Evolutionary conservation across 2,329 filamentous ascomycete genomes (phyloP).

Genomic region (Pseudogymnoascus sp.): DNA sequence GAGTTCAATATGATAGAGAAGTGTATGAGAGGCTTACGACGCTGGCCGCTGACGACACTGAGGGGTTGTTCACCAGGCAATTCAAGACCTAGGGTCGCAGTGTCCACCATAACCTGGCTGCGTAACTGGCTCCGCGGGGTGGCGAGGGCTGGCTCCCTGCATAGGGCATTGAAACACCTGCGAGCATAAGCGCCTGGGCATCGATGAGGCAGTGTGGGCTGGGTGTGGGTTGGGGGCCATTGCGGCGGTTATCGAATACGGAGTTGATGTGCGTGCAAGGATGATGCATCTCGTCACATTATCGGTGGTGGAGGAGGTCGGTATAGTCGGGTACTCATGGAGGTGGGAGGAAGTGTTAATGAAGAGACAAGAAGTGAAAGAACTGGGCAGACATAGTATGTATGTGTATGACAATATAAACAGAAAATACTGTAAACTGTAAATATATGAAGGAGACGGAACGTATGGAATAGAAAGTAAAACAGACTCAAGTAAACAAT

Average conservation of each 20-base stretch:
- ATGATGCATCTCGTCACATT: constrained; percentile 4
- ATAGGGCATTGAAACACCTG: not conserved
- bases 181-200: not conserved
- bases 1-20: not conserved
- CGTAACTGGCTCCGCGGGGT: not conserved
- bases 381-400: not conserved
- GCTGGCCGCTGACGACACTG: not conserved
- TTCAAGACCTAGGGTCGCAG: not conserved
- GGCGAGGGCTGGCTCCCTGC: not conserved
- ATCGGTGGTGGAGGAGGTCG: not conserved
- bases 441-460: not conserved
- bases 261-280: not conserved
- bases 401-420: not conserved
- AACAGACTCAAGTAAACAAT: not conserved
- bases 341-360: too few relatives aligned
- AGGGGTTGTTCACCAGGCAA: not conserved
- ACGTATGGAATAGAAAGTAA: not conserved
- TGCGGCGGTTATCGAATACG: constrained; percentile 3
- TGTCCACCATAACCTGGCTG: not conserved
- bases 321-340: not conserved
- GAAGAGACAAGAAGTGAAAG: not conserved
- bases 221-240: not conserved
- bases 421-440: not conserved
- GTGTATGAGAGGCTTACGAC: not conserved
- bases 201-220: not conserved